Evolutionary conservation across 306 rosid species (phyloP), one percentile per base, ranked within the genome.

Genomic region (apple (Malus domestica)): DNA sequence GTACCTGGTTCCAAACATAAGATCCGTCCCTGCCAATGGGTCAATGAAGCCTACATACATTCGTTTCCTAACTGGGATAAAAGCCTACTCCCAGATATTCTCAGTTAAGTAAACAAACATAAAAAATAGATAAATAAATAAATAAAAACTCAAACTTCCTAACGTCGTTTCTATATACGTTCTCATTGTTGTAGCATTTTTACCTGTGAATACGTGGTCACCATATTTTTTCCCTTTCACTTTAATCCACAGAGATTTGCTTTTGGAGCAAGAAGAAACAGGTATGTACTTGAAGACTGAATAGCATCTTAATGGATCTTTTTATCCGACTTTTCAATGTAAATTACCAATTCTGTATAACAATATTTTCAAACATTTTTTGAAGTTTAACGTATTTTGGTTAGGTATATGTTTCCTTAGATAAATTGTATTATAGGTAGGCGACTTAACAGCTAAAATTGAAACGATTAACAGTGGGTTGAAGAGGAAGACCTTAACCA

Each of bases 181-280:
- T 55, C 25, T 19, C 22, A 16, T 76, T 58, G 9, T 67, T 81
- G 40, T 64, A 70, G 58, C 59, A 72, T 67, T 72, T 66, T 67
- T 38, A 67, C 23, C 10, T 45, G 25, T 14, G 20, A 45, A 38
- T 42, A 76, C 22, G 3, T 46, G 4, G 23, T 33, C 40, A 68
- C 12, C 29, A 58, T 52, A 18, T 10, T 35, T 75, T 78, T 55
- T 73, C 40, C 38, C 62, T 70, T 80, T 80, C 27, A 52, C 46
- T 71, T 27, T 72, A 40, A 54, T 77, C 22, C 77, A 10, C 97
- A 94, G 98, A 89, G 98, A 81, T 57, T 91, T 46, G 96, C 97
- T 74, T 91, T 94, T 44, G 97, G 98, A n/a, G 97, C 97, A 75
- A 89, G 98, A 84, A 91, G 94, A 89, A 94, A 92, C 86, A 87